A percentile compares a stretch with the other conserved stretches of the same genome.
These are phyloP conservation scores for Purshia tridentata DNA, from an alignment of 306 rosid genomes.

Conservation along the genomic window DNA sequence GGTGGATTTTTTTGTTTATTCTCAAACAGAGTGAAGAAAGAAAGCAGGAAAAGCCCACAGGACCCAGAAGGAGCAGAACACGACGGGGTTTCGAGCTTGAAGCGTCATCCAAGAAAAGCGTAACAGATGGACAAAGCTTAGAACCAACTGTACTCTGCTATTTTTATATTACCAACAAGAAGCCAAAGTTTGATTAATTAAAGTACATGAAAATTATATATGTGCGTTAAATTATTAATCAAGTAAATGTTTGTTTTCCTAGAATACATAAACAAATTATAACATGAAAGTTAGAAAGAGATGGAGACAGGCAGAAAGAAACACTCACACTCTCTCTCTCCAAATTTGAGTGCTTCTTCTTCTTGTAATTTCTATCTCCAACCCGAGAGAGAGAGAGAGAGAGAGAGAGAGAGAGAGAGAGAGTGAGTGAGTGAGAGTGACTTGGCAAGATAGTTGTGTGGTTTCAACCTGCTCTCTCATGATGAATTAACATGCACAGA, in stretches of 20 bases:
- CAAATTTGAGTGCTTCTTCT: conserved; percentile 14
- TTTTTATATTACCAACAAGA: conserved; percentile 28
- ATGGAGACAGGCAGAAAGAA: conserved; percentile 21
- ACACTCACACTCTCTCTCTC: background rate
- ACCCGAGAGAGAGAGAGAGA: conserved; percentile 9
- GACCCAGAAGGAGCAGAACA: conserved; percentile 47
- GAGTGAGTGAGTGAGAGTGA: background rate
- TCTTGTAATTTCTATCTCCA: background rate
- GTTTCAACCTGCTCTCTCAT: conserved; percentile 36
- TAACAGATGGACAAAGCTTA: conserved; percentile 31
- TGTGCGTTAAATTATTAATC: too few relatives aligned
- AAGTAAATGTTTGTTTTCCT: background rate
- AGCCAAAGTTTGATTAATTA: background rate
- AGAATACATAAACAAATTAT: background rate
- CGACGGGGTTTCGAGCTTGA: conserved; percentile 62
- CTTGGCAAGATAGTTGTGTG: conserved; percentile 19
- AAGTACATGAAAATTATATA: background rate
- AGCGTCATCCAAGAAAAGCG: conserved; percentile 45
- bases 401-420: background rate
- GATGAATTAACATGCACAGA: conserved; percentile 44
- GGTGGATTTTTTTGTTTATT: conserved; percentile 24
- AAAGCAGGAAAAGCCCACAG: conserved; percentile 37
- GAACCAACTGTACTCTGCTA: conserved; percentile 21
- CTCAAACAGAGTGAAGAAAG: conserved; percentile 63
- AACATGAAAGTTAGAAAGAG: conserved; percentile 21